Base-by-base conservation (phyloP, 2,329 filamentous ascomycete species). In the Aspergillus melleus region DNA sequence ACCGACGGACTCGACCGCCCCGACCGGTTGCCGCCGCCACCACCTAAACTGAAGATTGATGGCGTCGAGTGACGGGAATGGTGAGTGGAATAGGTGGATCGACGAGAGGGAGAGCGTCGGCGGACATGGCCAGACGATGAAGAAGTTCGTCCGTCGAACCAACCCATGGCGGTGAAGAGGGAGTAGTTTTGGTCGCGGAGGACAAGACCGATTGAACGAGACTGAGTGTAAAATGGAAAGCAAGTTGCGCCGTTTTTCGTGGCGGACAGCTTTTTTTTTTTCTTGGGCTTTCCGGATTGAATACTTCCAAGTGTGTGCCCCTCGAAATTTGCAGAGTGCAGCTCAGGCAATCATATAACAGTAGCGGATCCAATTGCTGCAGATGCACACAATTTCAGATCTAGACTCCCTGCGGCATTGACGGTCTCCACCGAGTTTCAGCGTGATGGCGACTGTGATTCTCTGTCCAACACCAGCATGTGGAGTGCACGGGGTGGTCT, bases 21-120 rank as follows among this genome's bases (percentile, higher is more conserved):
- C 26, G 67, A 65, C 29, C 68, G 62, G 55, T 72, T 67, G 51
- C 76, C 36, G 16, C 36, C 36, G 36, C 36, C 26, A 9, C 26
- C 66, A 39, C 75, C 72, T 53, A 77, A 68, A 60, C 76, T 79
- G 66, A 84, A 82, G 65, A 83, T 71, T 51, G 80, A 81, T 5
- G 77, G 76, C 4, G 77, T 76, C 19, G 77, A 76, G 64, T 77
- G 73, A 36, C 71, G 72, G 26, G 68, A 66, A 56, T 76, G 72
- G 59, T 75, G 72, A 24, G 76, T 76, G 53, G 71, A 76, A 62
- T 72, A 78, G 54, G 69, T 70, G 29, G 71, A 71, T 46, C 73
- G 74, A 53, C 70, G 67, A 39, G 72, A 68, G 19, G 70, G 72
- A 24, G 77, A 81, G 53, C 72, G 74, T 55, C 70, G 73, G 46